Conservation (phyloP, 768 basidiomycete species). For the Suillus subalutaceus region DNA sequence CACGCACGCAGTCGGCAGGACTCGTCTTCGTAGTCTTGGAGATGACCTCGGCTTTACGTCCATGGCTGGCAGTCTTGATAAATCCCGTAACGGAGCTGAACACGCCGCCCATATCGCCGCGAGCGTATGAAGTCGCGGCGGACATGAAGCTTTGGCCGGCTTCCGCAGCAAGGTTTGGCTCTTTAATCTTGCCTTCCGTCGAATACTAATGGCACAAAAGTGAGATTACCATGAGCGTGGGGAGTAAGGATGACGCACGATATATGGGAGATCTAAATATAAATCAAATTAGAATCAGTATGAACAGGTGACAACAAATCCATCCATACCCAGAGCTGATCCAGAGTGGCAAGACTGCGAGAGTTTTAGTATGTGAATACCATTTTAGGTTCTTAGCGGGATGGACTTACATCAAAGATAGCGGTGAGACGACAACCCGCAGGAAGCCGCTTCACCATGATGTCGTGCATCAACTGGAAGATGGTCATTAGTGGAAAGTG, state of each 20-base stretch:
- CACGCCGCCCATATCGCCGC: conserved; percentile 80
- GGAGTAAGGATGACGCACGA: conserved; percentile 41
- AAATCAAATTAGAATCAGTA: not conserved
- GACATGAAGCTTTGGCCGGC: conserved; percentile 87
- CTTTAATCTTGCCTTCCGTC: conserved; percentile 93
- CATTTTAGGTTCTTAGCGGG: not conserved
- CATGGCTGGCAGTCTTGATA: conserved; percentile 68
- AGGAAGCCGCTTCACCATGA: conserved; percentile 82
- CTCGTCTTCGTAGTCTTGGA: conserved; percentile 70
- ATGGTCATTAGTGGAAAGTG: conserved; percentile 11
- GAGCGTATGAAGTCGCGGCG: conserved; percentile 75
- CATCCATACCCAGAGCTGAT: conserved; percentile 68
- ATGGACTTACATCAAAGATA: conserved; percentile 67
- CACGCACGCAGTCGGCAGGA: conserved; percentile 81
- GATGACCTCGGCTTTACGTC: conserved; percentile 63
- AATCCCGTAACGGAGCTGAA: conserved; percentile 74
- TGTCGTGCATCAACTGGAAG: conserved; percentile 66
- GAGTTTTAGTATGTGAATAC: conserved; percentile 8
- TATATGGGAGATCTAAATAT: conserved; percentile 65
- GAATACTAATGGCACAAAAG: conserved; percentile 62
- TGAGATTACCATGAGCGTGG: not conserved
- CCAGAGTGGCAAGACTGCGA: conserved; percentile 87
- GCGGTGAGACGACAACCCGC: conserved; percentile 87
- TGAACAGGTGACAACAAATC: not conserved
- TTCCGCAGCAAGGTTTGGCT: conserved; percentile 85